Conservation (phyloP, 345 rosid species). For the Mangifera indica region DNA sequence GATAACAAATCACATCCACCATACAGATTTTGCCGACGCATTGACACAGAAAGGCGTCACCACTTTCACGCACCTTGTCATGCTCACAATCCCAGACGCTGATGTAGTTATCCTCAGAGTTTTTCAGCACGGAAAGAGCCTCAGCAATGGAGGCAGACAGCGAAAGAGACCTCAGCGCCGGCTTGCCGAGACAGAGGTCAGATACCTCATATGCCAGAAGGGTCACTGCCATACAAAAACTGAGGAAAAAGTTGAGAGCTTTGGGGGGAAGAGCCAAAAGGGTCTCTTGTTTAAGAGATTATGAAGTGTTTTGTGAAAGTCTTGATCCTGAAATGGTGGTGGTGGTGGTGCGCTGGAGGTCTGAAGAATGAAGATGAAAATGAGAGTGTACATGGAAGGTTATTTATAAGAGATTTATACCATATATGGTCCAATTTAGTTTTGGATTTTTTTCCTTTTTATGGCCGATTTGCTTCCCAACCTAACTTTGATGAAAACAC, state of each 20-base stretch:
- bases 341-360: neutral
- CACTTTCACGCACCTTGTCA: neutral
- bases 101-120: conserved; percentile 55
- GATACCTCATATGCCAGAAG: conserved; percentile 59
- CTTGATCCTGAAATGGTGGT: neutral
- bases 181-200: conserved; percentile 96
- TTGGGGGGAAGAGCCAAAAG: neutral
- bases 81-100: conserved; percentile 72
- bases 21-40: conserved; percentile 86
- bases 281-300: neutral
- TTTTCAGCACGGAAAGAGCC: conserved; percentile 53
- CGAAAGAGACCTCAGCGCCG: conserved; percentile 66
- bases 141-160: conserved; percentile 53
- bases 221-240: conserved; percentile 71
- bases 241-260: neutral
- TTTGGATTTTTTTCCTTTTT: neutral
- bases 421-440: conserved; percentile 15
- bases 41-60: conserved; percentile 35
- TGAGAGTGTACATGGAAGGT: neutral
- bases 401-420: neutral
- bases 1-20: conserved; percentile 85
- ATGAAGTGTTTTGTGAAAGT: neutral
- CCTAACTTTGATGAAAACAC: too few species aligned
- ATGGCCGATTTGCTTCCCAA: too few species aligned
- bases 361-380: neutral